Conservation (phyloP, 2,329 filamentous ascomycete species). For the Fusarium sacchari region DNA sequence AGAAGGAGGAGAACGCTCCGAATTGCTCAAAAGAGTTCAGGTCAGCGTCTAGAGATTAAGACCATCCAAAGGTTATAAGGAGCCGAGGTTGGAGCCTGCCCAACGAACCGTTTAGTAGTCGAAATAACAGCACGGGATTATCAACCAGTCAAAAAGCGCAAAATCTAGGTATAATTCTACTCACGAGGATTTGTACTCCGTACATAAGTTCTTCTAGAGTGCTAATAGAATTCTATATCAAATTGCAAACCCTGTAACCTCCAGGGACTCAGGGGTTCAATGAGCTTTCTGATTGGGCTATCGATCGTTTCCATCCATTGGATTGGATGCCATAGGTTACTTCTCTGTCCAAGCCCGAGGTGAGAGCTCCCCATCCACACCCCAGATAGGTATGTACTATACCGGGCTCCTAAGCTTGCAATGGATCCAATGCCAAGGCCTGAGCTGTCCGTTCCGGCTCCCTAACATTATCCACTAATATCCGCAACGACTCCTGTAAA, state of each 20-base stretch:
- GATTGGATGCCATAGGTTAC: too few relatives aligned
- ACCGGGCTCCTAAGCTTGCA: too few relatives aligned
- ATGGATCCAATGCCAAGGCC: background rate
- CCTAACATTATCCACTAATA: slow-evolving; percentile 30
- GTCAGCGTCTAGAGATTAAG: background rate
- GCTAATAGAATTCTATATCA: background rate
- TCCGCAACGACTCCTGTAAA: slow-evolving; percentile 37
- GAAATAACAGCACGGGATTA: background rate
- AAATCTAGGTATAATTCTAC: too few relatives aligned
- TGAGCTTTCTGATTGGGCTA: slow-evolving; percentile 15
- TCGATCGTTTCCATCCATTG: background rate
- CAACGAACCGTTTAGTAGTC: background rate
- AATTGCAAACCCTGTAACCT: background rate
- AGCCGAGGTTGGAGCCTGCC: background rate
- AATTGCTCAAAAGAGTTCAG: slow-evolving; percentile 25
- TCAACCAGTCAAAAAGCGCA: background rate
- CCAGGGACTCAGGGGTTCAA: slow-evolving; percentile 18
- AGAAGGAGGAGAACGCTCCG: slow-evolving; percentile 14
- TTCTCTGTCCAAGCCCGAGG: background rate
- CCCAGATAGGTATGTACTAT: background rate
- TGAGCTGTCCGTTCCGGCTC: slow-evolving; percentile 10
- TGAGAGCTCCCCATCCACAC: background rate
- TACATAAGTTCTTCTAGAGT: background rate
- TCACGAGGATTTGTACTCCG: background rate
- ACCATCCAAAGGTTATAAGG: slow-evolving; percentile 10